These are phyloP conservation scores for Ogataea pilisensis DNA, from an alignment of 805 yeast species.

Conservation along the genomic window DNA sequence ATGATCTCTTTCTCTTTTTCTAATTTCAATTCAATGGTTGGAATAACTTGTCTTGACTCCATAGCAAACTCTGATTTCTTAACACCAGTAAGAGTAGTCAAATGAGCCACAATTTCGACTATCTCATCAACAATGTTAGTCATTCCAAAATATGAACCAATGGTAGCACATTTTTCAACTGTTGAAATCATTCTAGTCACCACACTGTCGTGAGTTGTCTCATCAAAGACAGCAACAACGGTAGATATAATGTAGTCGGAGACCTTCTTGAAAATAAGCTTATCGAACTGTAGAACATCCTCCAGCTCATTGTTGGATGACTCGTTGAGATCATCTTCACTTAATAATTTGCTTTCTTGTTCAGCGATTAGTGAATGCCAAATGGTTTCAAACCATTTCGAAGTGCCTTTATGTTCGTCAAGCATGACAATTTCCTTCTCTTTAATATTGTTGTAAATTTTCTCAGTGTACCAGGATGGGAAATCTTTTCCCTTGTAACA, in stretches of 20 bases:
- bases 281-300: conserved; percentile 55
- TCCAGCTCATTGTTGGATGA: conserved; percentile 16
- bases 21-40: conserved; percentile 42
- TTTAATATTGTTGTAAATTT: conserved; percentile 73
- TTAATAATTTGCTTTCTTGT: conserved; percentile 30
- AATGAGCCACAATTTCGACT: conserved; percentile 58
- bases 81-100: conserved; percentile 59
- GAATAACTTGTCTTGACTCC: conserved; percentile 37
- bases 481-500: conserved; percentile 72
- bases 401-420: conserved; percentile 92
- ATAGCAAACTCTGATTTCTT: conserved; percentile 26
- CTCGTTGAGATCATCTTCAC: conserved; percentile 8
- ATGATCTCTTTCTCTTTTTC: conserved; percentile 55
- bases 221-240: conserved; percentile 71
- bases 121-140: conserved; percentile 58
- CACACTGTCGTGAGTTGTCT: conserved; percentile 87
- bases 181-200: conserved; percentile 84
- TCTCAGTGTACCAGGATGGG: conserved; percentile 80
- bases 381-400: conserved; percentile 84
- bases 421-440: conserved; percentile 95
- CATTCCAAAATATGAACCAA: conserved; percentile 64
- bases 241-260: conserved; percentile 69
- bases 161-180: conserved; percentile 76
- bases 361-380: conserved; percentile 70
- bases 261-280: conserved; percentile 58